Conservation (phyloP, 2,329 filamentous ascomycete species). For the Lojkania enalia region DNA sequence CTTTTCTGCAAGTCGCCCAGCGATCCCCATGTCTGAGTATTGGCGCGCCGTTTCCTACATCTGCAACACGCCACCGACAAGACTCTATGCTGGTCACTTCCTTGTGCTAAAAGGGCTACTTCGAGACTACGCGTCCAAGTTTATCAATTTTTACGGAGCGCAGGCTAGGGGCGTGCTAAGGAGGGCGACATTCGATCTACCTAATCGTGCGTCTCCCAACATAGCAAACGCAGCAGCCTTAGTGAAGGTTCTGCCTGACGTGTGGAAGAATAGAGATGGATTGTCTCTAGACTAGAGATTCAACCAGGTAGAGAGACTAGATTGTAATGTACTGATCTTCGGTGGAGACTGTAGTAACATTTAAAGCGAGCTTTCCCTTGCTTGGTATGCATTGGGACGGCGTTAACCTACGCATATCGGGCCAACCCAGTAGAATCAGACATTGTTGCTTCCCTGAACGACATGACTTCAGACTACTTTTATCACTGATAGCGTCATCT, state of each 20-base stretch:
- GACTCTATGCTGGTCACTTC: constrained; percentile 53
- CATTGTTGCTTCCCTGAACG: no score
- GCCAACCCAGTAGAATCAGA: no score
- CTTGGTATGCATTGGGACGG: no score
- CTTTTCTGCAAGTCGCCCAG: constrained; percentile 50
- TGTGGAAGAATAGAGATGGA: constrained; percentile 34
- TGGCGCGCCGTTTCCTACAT: constrained; percentile 80
- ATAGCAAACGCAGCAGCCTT: constrained; percentile 30
- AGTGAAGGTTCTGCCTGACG: constrained; percentile 34
- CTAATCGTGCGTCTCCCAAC: constrained; percentile 45
- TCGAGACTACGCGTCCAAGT: constrained; percentile 69
- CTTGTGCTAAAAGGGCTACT: constrained; percentile 57
- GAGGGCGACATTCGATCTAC: constrained; percentile 74
- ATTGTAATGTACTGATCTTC: no score
- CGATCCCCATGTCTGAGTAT: constrained; percentile 79
- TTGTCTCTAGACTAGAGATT: no score
- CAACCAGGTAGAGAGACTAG: no score
- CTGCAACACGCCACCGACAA: constrained; percentile 68
- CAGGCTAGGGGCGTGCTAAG: constrained; percentile 72
- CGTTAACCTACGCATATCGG: no score
- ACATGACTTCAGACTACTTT: no score
- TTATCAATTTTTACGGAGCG: constrained; percentile 80
- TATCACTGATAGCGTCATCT: no score
- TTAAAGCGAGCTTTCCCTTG: no score
- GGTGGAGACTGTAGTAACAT: no score